phyloP scores from a whole-genome alignment of 2,329 filamentous ascomycete genomes.

The Ophiostoma populinum region DNA sequence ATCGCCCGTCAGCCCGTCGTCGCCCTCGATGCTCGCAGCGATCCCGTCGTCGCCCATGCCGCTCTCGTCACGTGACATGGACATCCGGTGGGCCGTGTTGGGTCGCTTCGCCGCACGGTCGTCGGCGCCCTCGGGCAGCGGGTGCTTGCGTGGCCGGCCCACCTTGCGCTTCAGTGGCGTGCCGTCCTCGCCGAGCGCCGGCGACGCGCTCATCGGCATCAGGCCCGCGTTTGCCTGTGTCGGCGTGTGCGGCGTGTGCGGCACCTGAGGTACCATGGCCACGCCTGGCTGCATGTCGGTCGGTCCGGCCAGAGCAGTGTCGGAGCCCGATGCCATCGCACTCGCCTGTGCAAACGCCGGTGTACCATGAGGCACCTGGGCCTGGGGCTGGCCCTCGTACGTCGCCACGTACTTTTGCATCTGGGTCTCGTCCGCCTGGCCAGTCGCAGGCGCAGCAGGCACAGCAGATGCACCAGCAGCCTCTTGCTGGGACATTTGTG shows the following conservation, averaged over 20 bases:
- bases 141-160: slow-evolving; percentile 46
- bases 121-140: slow-evolving; percentile 35
- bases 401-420: not conserved
- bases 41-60: slow-evolving; percentile 27
- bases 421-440: not conserved
- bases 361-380: not conserved
- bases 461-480: no score
- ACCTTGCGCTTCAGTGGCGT: slow-evolving; percentile 45
- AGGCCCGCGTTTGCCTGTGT: not conserved
- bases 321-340: no score
- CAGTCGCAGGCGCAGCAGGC: not conserved
- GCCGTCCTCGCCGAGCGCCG: slow-evolving; percentile 28
- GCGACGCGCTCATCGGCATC: slow-evolving; percentile 27
- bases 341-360: no score
- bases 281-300: no score
- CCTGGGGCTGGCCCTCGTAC: not conserved
- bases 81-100: slow-evolving; percentile 43
- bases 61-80: slow-evolving; percentile 27
- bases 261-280: no score
- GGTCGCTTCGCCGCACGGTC: no score
- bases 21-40: slow-evolving; percentile 1
- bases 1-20: slow-evolving; percentile 1
- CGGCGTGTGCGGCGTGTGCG: not conserved
- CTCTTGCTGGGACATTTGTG: no score
- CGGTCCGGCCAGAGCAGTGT: no score